Percentiles rank a stretch among this genome's conserved stretches.
Conservation (phyloP, 2,329 filamentous ascomycete species). For the Metarhizium humberi region DNA sequence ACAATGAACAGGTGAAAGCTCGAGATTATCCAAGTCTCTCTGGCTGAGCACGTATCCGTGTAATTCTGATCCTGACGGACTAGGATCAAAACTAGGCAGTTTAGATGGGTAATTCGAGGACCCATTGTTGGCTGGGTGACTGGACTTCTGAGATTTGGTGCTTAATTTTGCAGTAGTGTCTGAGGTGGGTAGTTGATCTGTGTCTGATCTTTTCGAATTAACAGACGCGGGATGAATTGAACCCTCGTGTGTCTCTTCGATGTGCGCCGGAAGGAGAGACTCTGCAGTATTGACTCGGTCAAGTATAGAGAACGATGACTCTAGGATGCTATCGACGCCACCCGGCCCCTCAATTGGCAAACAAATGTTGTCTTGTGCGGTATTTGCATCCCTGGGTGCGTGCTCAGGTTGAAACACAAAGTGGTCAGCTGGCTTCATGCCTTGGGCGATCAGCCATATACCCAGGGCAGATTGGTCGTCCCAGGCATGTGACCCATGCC, state of each 20-base stretch:
- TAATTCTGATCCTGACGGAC: constrained; percentile 17
- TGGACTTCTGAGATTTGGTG: constrained; percentile 1
- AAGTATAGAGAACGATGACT: constrained; percentile 4
- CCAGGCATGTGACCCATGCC: constrained; percentile 18
- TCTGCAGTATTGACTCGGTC: background rate
- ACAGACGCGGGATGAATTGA: background rate
- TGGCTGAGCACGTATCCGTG: constrained; percentile 19
- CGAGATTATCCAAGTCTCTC: constrained; percentile 24
- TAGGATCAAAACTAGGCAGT: constrained; percentile 23
- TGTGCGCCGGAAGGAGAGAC: background rate
- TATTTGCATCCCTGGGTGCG: background rate
- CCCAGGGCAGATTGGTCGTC: constrained; percentile 26
- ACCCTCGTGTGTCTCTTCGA: background rate
- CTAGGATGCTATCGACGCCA: constrained; percentile 8
- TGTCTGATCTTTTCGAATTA: background rate
- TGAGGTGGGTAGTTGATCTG: background rate
- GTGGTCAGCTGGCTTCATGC: constrained; percentile 18
- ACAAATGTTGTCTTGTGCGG: background rate
- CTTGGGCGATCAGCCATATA: constrained; percentile 28
- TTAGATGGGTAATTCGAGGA: constrained; percentile 26
- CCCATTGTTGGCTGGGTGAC: constrained; percentile 13
- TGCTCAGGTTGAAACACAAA: constrained; percentile 12
- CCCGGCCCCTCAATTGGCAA: background rate
- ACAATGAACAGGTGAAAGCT: constrained; percentile 26
- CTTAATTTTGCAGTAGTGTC: background rate